Percentiles rank a stretch among this genome's conserved stretches.
phyloP scores from a whole-genome alignment of 2,329 filamentous ascomycete genomes.

The Fusarium brevicatenulatum region DNA sequence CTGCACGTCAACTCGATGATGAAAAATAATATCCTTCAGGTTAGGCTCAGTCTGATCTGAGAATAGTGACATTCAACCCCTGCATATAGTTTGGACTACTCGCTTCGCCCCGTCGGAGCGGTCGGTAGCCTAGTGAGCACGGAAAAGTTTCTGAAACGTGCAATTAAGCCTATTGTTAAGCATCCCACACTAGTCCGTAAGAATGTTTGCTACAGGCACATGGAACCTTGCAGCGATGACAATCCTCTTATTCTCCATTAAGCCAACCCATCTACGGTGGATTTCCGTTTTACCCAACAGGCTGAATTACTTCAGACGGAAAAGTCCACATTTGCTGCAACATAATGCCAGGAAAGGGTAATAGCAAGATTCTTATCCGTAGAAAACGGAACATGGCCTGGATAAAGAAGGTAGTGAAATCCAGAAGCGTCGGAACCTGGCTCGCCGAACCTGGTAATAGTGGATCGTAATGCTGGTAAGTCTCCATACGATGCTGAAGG shows the following conservation, averaged over 20 bases:
- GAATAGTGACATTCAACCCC: not conserved
- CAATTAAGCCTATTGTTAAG: constrained; percentile 15
- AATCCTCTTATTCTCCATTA: not conserved
- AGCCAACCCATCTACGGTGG: not conserved
- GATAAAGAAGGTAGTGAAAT: constrained; percentile 12
- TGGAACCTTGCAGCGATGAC: not conserved
- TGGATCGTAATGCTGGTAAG: not conserved
- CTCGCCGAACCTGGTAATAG: constrained; percentile 5
- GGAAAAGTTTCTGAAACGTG: not conserved
- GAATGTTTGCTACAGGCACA: not conserved
- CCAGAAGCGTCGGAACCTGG: constrained; percentile 7
- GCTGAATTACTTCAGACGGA: constrained; percentile 3
- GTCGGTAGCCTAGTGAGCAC: not conserved
- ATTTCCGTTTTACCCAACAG: constrained; percentile 3
- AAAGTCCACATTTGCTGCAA: not conserved
- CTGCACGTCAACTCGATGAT: not conserved
- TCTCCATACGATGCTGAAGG: not conserved
- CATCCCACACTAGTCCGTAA: not conserved
- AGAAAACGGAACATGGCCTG: not conserved
- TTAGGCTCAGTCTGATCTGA: not conserved
- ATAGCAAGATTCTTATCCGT: constrained; percentile 5
- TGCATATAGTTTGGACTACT: not conserved
- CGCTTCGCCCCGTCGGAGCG: not conserved
- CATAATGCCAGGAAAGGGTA: not conserved
- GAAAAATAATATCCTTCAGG: not conserved